A percentile compares a stretch with the other conserved stretches of the same genome.
Evolutionary conservation across 768 basidiomycete species (phyloP).

Genomic region (Lactarius akahatsu): DNA sequence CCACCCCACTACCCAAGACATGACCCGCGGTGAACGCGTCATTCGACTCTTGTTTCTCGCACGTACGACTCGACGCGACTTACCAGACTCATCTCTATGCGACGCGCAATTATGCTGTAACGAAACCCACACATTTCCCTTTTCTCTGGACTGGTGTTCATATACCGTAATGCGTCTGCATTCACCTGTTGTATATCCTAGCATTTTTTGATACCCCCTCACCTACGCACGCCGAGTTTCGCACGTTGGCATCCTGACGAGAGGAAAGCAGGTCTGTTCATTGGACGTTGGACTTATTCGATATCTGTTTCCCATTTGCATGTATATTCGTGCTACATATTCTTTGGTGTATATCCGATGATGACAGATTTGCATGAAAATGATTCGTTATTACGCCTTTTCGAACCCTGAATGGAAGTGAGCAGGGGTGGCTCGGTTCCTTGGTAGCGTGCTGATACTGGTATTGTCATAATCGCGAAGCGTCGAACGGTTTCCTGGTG

Average conservation of each 20-base stretch:
- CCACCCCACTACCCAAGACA: background rate
- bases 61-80: background rate
- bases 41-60: background rate
- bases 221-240: constrained; percentile 8
- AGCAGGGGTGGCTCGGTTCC: background rate
- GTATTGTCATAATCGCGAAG: background rate
- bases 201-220: constrained; percentile 24
- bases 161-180: constrained; percentile 22
- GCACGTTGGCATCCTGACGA: constrained; percentile 23
- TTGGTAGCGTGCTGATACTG: background rate
- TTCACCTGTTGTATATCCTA: constrained; percentile 19
- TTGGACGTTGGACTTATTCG: constrained; percentile 8
- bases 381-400: background rate
- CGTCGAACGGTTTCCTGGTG: background rate
- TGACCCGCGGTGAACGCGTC: constrained; percentile 3
- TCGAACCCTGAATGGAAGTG: background rate
- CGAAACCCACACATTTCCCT: constrained; percentile 12
- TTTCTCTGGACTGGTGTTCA: constrained; percentile 4
- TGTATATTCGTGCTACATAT: constrained; percentile 21
- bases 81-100: constrained; percentile 15
- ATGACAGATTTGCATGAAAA: background rate
- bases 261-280: constrained; percentile 15
- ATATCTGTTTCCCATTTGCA: constrained; percentile 19
- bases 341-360: constrained; percentile 7
- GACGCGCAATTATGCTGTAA: constrained; percentile 24